phyloP scores from a whole-genome alignment of 148 eudicot species.

The Agrostemma githago region DNA sequence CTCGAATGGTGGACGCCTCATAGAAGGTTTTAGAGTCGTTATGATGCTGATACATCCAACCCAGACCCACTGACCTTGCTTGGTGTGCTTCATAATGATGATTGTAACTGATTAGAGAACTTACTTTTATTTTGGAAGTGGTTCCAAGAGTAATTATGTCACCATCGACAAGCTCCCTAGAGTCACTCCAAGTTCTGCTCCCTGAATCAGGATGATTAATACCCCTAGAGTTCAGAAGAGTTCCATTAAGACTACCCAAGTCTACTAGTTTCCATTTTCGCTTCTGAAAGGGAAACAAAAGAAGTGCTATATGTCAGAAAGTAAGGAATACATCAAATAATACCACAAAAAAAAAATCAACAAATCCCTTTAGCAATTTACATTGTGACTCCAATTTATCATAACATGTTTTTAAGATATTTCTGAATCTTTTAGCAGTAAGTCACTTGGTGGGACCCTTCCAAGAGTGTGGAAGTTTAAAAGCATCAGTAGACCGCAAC shows the following conservation, averaged over 20 bases:
- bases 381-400: constrained; percentile 84
- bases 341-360: background rate
- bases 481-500: constrained; percentile 50
- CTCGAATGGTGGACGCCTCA: background rate
- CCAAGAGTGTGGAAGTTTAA: constrained; percentile 90
- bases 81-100: background rate
- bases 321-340: background rate
- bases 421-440: constrained; percentile 77
- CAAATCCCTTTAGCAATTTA: constrained; percentile 27
- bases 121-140: constrained; percentile 68
- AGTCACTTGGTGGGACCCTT: constrained; percentile 79
- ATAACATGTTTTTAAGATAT: constrained; percentile 95
- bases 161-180: constrained; percentile 73
- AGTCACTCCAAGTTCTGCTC: constrained; percentile 87
- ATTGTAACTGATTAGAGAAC: constrained; percentile 10
- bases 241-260: constrained; percentile 97
- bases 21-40: background rate
- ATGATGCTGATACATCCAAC: background rate
- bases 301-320: constrained; percentile 10
- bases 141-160: constrained; percentile 86
- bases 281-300: constrained; percentile 45
- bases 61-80: no score
- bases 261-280: constrained; percentile 93
- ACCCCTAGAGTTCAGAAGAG: constrained; percentile 63
- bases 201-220: constrained; percentile 66